Base-by-base conservation (phyloP, 2,329 filamentous ascomycete species). In the Meredithiella fracta region DNA sequence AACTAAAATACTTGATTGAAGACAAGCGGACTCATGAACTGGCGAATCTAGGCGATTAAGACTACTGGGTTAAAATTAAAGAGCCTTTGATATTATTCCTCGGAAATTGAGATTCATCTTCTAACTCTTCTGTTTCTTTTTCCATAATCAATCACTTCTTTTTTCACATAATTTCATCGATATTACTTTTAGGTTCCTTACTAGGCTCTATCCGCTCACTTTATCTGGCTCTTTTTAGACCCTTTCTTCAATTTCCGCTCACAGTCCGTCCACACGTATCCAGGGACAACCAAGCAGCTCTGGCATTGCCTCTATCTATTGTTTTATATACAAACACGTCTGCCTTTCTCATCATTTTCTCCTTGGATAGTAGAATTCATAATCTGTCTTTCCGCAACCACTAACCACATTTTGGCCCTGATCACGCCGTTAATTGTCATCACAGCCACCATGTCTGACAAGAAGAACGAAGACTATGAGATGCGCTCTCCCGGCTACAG, bases 401-500 rank as follows among this genome's bases (percentile, higher is more conserved):
- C 25, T 42, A 53, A 17, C 26, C 50, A 31, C 20, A 14, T 22
- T 23, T 56, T 20, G 50, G 50, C 17, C 11, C 50, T 31, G 34
- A 23, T 26, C 22, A 38, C 31, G 31, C 17, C 25, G 34, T 37
- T 37, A 23, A 34, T 40, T 44, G 23, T 7, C n/a, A 44, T 22
- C 8, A 15, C 51, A 34, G 26, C 29, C 55, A 60, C 40, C 38
- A 94, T 94, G 88, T 77, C 83, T 65, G 86, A 92, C 74, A 89
- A 90, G 68, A 94, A 92, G 77, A 92, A 87, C 69, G 84, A 86
- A 67, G 86, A 92, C 67, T 86, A 83, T 65, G 72, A 77, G 60
- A 76, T 87, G 66, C 79, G 84, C 63, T 79, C 87, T 73, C 78
- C 78, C 64, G 62, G 76, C 60, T 73, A 71, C 62, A 69, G 68